These are phyloP conservation scores for Pythium apleroticum DNA, from an alignment of 352 stramenopile species.

Conservation along the genomic window DNA sequence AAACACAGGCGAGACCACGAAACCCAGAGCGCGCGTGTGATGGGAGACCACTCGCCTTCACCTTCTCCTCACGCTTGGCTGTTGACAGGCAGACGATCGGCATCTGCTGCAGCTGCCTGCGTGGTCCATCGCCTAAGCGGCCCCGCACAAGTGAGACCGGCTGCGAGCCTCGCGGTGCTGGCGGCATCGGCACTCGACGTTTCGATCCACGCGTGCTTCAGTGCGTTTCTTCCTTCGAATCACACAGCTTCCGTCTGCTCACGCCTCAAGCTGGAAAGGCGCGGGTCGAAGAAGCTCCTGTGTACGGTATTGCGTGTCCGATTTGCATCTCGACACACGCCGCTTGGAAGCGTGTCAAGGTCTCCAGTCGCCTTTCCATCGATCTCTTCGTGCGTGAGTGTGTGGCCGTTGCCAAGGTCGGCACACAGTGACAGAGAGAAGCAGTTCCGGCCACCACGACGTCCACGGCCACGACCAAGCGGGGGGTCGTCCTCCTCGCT, in stretches of 20 bases:
- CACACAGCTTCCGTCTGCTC: no score
- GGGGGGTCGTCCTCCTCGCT: not conserved
- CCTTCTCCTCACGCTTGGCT: no score
- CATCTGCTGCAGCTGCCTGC: no score
- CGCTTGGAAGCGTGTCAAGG: not conserved
- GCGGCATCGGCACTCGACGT: not conserved
- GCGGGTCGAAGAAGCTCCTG: not conserved
- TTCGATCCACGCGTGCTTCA: not conserved
- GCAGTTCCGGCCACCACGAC: not conserved
- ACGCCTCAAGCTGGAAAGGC: not conserved
- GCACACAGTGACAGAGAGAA: not conserved
- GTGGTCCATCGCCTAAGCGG: not conserved
- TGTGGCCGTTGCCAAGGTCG: not conserved
- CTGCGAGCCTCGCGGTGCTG: no score
- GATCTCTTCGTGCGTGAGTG: not conserved
- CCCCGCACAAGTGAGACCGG: not conserved
- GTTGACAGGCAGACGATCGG: not conserved
- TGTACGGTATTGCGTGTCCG: not conserved
- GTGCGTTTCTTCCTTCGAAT: not conserved
- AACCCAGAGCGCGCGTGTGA: not conserved
- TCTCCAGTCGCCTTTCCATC: not conserved
- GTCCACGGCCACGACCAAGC: not conserved
- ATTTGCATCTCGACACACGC: not conserved
- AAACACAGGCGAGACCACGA: not conserved
- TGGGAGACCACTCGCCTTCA: no score